Conservation (phyloP, 352 stramenopile genomes). For the Globisporangium splendens region DNA sequence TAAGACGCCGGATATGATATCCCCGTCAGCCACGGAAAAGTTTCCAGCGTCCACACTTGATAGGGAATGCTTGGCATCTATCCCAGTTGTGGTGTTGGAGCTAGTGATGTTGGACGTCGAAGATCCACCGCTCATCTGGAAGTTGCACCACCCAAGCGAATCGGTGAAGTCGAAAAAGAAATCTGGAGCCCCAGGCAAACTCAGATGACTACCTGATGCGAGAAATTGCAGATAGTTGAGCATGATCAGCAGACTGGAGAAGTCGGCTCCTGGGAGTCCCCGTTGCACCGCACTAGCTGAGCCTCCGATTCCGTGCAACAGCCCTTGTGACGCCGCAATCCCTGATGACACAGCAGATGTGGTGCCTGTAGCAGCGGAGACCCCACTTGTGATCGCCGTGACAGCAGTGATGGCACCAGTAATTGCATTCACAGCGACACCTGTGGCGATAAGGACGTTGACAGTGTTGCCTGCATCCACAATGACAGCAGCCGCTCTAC, state of each 20-base stretch:
- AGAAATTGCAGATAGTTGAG: constrained; percentile 76
- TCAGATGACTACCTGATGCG: constrained; percentile 58
- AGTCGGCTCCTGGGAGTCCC: constrained; percentile 35
- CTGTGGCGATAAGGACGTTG: constrained; percentile 54
- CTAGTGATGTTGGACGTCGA: not conserved
- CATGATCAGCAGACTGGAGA: constrained; percentile 57
- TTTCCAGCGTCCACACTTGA: constrained; percentile 29
- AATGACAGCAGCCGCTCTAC: constrained; percentile 13
- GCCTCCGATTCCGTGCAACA: constrained; percentile 21
- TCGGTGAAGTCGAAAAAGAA: constrained; percentile 72
- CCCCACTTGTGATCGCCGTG: constrained; percentile 33
- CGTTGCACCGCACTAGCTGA: constrained; percentile 10
- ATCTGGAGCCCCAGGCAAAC: constrained; percentile 45
- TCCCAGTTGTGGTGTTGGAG: not conserved
- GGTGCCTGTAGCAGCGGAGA: constrained; percentile 21
- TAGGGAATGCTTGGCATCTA: constrained; percentile 12
- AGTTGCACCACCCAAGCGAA: constrained; percentile 60
- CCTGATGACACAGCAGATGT: constrained; percentile 17
- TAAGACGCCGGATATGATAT: constrained; percentile 72
- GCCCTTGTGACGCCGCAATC: constrained; percentile 20
- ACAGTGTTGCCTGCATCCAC: constrained; percentile 34
- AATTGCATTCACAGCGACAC: constrained; percentile 47
- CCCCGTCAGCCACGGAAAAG: constrained; percentile 57
- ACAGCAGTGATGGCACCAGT: constrained; percentile 44
- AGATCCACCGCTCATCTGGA: constrained; percentile 24